Conservation (phyloP, 345 rosid genomes). For the Eucalyptus cloeziana region DNA sequence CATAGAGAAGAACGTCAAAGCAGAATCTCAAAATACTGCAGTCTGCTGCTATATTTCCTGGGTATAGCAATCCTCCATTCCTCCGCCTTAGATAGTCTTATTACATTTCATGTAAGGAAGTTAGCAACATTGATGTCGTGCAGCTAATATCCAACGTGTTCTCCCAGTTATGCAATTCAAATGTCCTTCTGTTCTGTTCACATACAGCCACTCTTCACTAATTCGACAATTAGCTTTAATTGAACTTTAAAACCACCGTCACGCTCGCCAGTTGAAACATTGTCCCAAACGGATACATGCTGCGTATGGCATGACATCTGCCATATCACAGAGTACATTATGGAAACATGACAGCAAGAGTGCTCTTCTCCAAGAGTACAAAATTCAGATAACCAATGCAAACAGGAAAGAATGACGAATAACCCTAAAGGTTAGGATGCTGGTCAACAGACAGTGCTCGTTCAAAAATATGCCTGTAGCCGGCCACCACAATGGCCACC, state of each 20-base stretch:
- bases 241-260: neutral
- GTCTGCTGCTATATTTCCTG: neutral
- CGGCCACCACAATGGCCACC: accelerated
- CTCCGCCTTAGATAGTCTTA: neutral
- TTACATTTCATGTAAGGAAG: neutral
- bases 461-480: accelerated
- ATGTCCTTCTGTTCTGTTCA: neutral
- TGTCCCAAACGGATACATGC: neutral
- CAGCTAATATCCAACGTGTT: too few relatives aligned
- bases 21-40: neutral
- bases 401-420: neutral
- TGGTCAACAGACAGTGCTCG: neutral
- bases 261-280: neutral
- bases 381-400: neutral
- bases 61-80: neutral
- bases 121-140: neutral
- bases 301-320: neutral
- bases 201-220: neutral
- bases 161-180: too few relatives aligned
- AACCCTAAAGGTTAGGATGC: neutral
- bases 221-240: too few relatives aligned
- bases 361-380: neutral
- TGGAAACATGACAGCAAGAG: neutral
- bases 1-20: neutral
- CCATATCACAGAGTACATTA: neutral